Evolutionary conservation across 1,284 basidiomycete species (phyloP).

Genomic region (Porodaedalea pini): DNA sequence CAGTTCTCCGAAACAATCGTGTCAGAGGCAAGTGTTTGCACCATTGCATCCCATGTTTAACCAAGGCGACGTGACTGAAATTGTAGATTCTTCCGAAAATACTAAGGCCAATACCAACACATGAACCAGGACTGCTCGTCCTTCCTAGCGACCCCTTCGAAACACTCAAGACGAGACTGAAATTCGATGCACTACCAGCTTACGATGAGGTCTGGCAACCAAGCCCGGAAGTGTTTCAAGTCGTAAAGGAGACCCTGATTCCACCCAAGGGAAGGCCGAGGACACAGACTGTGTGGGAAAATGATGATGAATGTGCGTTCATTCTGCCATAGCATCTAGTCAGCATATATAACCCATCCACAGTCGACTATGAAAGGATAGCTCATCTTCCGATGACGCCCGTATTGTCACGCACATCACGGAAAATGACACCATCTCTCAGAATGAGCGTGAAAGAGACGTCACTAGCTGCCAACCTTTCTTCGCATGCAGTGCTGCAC

Average conservation of each 20-base stretch:
- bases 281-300: background rate
- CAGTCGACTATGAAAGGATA: slow-evolving; percentile 27
- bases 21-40: slow-evolving; percentile 38
- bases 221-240: background rate
- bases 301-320: slow-evolving; percentile 7
- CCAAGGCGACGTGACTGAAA: background rate
- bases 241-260: slow-evolving; percentile 1
- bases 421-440: slow-evolving; percentile 35
- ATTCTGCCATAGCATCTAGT: background rate
- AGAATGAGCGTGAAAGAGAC: slow-evolving; percentile 21
- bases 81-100: slow-evolving; percentile 42
- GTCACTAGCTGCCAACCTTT: slow-evolving; percentile 1
- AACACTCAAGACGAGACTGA: slow-evolving; percentile 33
- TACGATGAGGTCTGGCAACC: slow-evolving; percentile 40
- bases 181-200: slow-evolving; percentile 32
- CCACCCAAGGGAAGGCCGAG: background rate
- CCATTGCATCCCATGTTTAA: too few species aligned
- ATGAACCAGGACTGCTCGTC: slow-evolving; percentile 47
- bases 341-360: background rate
- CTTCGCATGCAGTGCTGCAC: slow-evolving; percentile 14
- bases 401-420: slow-evolving; percentile 37
- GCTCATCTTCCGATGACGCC: slow-evolving; percentile 37
- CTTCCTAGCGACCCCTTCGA: slow-evolving; percentile 51
- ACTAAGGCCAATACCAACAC: slow-evolving; percentile 41
- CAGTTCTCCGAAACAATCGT: slow-evolving; percentile 49